Base-by-base conservation (phyloP, 1,139 yeast species). In the Candida frijolesensis region DNA sequence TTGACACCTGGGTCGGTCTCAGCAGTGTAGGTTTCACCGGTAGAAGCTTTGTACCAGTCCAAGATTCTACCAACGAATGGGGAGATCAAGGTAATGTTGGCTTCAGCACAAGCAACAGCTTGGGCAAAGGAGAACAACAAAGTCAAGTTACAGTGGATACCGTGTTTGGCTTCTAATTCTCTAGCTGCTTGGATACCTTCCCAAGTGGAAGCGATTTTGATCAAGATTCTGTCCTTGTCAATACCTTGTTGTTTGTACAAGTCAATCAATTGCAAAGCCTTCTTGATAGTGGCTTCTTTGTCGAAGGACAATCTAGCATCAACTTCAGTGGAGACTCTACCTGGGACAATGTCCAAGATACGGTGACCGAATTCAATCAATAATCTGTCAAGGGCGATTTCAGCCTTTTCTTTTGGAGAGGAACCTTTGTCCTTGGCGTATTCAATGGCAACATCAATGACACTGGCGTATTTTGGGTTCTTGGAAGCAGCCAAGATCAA, bases 81-180 rank as follows among this genome's bases (percentile, higher is more conserved):
- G 47, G 99, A 95, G 68, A 94, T 92, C 72, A 94, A 83, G 57
- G 99, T 94, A 64, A 91, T 92, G 57, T 86, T 76, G 66, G 99
- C 99, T 79, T 94, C 99, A 61, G 99, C 99, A 78, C 96, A 89
- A 56, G 99, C 97, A 69, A 94, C 97, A 58, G 99, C 99, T 80
- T 94, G 99, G 54, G 84, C 89, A 67, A 90, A 89, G 45, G 97
- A 89, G 85, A 94, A 94, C 69, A 95, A 82, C 64, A 94, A 80
- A 54, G 99, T 95, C 82, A 94, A 83, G 84, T 94, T 94, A 79
- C 89, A 85, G 87, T 94, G 99, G 65, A 94, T 84, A 51, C 85
- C 91, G 79, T 94, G 82, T 76, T 94, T 85, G 60, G 85, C 72
- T 80, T 95, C 99, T 71, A 95, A 84, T 74, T 89, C 96, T 71